Percentiles rank a stretch among this genome's conserved stretches.
Conservation (phyloP, 2,329 filamentous ascomycete genomes). For the Didymella sp. region DNA sequence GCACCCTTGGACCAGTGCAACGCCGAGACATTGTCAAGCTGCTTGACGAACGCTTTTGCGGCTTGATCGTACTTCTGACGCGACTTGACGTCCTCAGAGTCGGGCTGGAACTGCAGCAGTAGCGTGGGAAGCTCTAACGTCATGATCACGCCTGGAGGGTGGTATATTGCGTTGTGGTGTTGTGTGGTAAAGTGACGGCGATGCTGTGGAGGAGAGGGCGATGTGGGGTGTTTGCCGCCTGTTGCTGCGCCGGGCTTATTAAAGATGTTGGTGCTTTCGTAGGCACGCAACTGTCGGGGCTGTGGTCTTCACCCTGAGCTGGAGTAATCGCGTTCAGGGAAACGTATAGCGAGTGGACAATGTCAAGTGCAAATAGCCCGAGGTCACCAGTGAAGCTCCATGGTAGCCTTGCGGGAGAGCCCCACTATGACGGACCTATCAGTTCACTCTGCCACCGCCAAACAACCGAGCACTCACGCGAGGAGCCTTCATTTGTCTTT, state of each 20-base stretch:
- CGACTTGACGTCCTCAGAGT: constrained; percentile 39
- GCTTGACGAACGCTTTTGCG: constrained; percentile 45
- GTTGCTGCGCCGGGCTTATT: neutral
- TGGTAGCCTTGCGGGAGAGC: constrained; percentile 31
- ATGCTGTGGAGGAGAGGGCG: constrained; percentile 22
- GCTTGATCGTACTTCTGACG: constrained; percentile 51
- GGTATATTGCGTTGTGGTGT: constrained; percentile 5
- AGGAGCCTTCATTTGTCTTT: neutral
- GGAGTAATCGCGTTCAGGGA: neutral
- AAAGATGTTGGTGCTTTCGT: neutral
- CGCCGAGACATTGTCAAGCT: constrained; percentile 44
- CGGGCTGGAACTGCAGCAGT: constrained; percentile 47
- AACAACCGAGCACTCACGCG: neutral
- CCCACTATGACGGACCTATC: constrained; percentile 23
- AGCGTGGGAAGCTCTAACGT: constrained; percentile 38
- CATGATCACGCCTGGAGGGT: constrained; percentile 28
- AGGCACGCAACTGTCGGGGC: neutral
- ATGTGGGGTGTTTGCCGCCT: constrained; percentile 28
- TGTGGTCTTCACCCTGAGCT: neutral
- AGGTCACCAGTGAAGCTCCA: constrained; percentile 28
- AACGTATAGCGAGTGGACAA: constrained; percentile 8
- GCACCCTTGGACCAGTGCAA: constrained; percentile 45
- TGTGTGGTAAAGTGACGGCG: constrained; percentile 7
- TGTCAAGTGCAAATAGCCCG: constrained; percentile 19
- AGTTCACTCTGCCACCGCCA: neutral